Evolutionary conservation across 345 rosid genomes (phyloP), one percentile per base, ranked within the genome.

Genomic region (Excoecaria agallocha): DNA sequence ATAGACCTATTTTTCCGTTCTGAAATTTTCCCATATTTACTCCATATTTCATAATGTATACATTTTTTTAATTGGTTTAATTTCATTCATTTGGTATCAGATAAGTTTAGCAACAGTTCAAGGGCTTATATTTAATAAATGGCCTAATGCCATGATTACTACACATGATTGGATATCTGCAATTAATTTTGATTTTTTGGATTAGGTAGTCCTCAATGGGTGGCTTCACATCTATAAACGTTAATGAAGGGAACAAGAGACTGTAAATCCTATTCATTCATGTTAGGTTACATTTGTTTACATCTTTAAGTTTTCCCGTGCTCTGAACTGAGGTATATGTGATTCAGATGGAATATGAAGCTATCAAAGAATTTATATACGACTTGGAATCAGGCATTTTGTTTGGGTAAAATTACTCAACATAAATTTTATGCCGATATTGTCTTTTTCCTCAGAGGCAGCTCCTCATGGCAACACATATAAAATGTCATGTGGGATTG

Each of bases 381-480:
- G 98, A 98, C 76, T 78, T 93, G 88, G 98, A 95, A 84, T 95
- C 98, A 73, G 99, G 99, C 74, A 82, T 93, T 76, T 78, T 95
- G 75, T 95, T 95, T 76, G 99, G 99, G 99, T 95, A 89, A 51
- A 52, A 58, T 43, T 79, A 43, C 51, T 57, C 38, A 12, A 30
- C 6, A 20, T 13, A 43, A 68, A 57, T 45, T 58, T 73, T 15
- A 12, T 48, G n/a, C 6, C 3, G 54, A 55, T 22, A 22, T 65
- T 65, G 46, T 74, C n/a, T 45, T 30, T 3, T 19, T 65, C 4
- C 35, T n/a, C 45, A 22, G 20, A 15, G 41, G 51, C 39, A 13
- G 4, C 62, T 22, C 43, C 11, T 46, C 48, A 66, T 48, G 4
- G 3, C n/a, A 20, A 55, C 37, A 22, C n/a, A 7, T 3, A 30